A percentile compares a stretch with the other conserved stretches of the same genome.
Conservation (phyloP, 805 yeast genomes). For the Priceomyces medius region DNA sequence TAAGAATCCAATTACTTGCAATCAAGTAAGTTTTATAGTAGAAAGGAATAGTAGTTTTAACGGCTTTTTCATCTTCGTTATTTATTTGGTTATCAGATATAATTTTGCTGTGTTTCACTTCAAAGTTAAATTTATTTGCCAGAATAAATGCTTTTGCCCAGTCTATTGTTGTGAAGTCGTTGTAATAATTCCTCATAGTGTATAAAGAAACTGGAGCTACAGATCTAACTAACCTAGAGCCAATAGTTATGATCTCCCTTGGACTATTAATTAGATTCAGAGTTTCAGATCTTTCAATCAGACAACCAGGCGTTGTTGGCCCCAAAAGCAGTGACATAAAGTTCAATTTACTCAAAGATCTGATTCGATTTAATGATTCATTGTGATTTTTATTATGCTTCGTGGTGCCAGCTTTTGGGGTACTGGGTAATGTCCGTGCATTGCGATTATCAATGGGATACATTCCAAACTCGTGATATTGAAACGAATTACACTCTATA, state of each 20-base stretch:
- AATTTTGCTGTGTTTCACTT: conserved; percentile 24
- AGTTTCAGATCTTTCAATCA: background rate
- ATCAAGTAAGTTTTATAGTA: conserved; percentile 30
- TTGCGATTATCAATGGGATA: background rate
- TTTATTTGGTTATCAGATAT: conserved; percentile 3
- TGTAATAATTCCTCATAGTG: conserved; percentile 42
- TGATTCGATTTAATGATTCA: conserved; percentile 10
- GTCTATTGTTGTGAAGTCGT: conserved; percentile 61
- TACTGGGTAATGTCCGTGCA: background rate
- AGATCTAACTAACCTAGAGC: background rate
- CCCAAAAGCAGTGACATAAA: conserved; percentile 18
- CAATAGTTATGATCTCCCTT: conserved; percentile 1
- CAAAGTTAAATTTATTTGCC: conserved; percentile 41
- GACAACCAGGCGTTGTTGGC: conserved; percentile 3
- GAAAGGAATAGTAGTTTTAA: conserved; percentile 16
- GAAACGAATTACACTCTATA: no score
- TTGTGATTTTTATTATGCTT: background rate
- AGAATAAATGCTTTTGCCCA: conserved; percentile 52
- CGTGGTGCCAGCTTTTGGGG: background rate
- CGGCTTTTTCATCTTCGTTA: conserved; percentile 2
- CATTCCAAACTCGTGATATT: no score
- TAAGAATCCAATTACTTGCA: conserved; percentile 50
- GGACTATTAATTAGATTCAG: background rate
- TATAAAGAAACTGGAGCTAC: conserved; percentile 17
- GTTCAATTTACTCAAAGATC: conserved; percentile 18